A percentile compares a stretch with the other conserved stretches of the same genome.
These are phyloP conservation scores for Cynanchum wilfordii DNA, from an alignment of 257 asterid species.

Conservation along the genomic window DNA sequence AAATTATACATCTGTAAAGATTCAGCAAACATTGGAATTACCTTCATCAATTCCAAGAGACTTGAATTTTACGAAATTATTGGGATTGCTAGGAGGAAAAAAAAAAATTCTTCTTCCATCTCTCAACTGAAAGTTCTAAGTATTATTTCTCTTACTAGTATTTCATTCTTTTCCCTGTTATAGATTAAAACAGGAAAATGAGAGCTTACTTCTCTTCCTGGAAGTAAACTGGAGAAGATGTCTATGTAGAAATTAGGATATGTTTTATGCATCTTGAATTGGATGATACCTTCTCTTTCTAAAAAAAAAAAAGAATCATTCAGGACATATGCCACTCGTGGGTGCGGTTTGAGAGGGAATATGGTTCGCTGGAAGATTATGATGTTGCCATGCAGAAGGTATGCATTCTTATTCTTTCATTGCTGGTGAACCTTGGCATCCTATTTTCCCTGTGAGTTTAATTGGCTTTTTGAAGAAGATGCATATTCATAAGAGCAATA, in stretches of 20 bases:
- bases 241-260: not conserved
- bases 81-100: no score
- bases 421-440: not conserved
- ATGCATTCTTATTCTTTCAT: conserved; percentile 2
- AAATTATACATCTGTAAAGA: no score
- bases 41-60: no score
- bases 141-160: no score
- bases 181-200: no score
- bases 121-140: no score
- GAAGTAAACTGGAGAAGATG: conserved; percentile 4
- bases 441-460: not conserved
- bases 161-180: no score
- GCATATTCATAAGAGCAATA: not conserved
- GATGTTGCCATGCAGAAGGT: conserved; percentile 90
- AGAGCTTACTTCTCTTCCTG: not conserved
- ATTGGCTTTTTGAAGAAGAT: not conserved
- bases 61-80: no score
- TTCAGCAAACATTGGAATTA: no score
- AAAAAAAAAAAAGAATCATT: conserved; percentile 72
- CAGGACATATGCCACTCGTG: conserved; percentile 95
- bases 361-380: conserved; percentile 72
- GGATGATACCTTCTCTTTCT: conserved; percentile 64
- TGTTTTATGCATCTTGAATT: conserved; percentile 43
- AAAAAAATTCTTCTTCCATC: no score
- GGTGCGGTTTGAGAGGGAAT: conserved; percentile 94